Base-by-base conservation (phyloP, 768 basidiomycete species). In the Termitomyces sp. region DNA sequence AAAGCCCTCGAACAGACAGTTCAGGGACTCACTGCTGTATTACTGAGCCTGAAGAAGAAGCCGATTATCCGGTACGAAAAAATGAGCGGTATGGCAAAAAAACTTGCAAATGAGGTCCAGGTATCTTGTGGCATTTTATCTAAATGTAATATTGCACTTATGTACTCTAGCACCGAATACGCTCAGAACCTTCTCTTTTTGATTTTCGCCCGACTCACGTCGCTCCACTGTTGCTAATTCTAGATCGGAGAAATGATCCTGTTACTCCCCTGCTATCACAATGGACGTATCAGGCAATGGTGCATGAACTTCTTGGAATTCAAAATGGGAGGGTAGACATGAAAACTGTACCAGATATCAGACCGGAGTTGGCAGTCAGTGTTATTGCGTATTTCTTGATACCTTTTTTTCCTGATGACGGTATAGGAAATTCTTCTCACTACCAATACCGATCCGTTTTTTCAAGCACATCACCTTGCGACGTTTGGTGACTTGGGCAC, bases 221-320 rank as follows among this genome's bases (percentile, higher is more conserved):
- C 8, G 82, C 93, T 2, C 97, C 97, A 7, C 68, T 98, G 45
- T 76, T 99, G 35, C 80, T 99, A 52, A 92, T 99, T 62, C 80
- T 99, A 56, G 97, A 99, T 73, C 83, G 97, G 61, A 79, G 96
- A 61, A 98, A 97, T 71, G 97, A 99, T 67, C 97, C 97, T 2
- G 92, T 98, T 6, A 98, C 97, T 0, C 97, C 97, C 4, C 74
- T 98, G 38, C 79, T 98, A 32, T 93, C 93, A 2, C 97, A 98
- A 72, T 98, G 97, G 97, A 98, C 97, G 26, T 98, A 98, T 73
- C 96, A 98, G 70, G 97, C 96, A 1, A 98, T 98, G 95, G 97
- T 98, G 0, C 97, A 99, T 66, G 97, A 98, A 69, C 77, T 97
- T 14, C 73, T 98, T 7, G 89, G 91, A 2, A 97, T 99, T 47